Evolutionary conservation across 345 rosid genomes (phyloP), one percentile per base, ranked within the genome.

Genomic region (Euphorbia peplus): DNA sequence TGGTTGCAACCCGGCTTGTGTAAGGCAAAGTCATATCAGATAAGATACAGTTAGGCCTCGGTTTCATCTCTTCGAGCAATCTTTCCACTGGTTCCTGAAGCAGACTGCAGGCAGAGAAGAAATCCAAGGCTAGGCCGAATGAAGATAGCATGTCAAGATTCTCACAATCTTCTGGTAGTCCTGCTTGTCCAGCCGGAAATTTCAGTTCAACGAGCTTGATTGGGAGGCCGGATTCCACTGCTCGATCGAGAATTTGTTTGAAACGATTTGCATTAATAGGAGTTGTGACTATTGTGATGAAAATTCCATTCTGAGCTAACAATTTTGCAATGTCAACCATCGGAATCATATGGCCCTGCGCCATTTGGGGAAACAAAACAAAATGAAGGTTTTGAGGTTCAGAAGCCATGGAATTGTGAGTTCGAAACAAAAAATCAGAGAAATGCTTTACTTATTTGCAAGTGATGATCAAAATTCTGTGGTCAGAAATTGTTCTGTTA

Each of bases 31-130:
- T 63, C 74, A 51, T n/a, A 42, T 81, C 83, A 1, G 80, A 77
- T 22, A 84, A 63, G 19, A 81, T 55, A 70, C 87, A 84, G 39
- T 44, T 63, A 7, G 79, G 75, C 28, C 57, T 37, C 56, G 81
- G 64, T 12, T 28, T 28, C 8, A 67, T 19, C 13, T 75, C 37
- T 24, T 59, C 41, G 21, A 83, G 28, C 37, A 78, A 30, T 37
- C 25, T 37, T 46, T 73, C 72, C 0, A 76, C 50, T 3, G 71
- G 70, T 0, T 35, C 73, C 22, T 60, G 75, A 10, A 78, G 69
- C 56, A 58, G 15, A 12, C 60, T 41, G 10, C 58, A 19, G 3
- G 70, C 75, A 0, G n/a, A 24, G 57, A 70, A 60, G 58, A 78
- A 68, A 8, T 67, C 69, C 1, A 41, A 32, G 21, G 19, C 50